A percentile compares a stretch with the other conserved stretches of the same genome.
Conservation (phyloP, 495 filamentous ascomycete genomes). For the Aspergillus sparsus region DNA sequence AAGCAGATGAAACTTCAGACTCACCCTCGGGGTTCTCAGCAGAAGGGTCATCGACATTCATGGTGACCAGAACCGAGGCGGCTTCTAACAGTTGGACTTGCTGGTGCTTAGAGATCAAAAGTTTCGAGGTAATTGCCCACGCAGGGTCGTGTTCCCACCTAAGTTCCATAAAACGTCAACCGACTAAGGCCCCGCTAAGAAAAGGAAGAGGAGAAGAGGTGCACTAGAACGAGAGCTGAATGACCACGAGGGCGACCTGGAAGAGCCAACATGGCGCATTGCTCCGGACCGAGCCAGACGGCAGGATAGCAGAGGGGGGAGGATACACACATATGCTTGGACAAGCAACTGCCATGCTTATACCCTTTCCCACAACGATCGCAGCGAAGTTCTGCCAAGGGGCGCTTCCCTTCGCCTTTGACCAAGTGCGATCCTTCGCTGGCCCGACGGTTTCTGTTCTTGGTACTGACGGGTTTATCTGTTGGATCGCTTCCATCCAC, state of each 20-base stretch:
- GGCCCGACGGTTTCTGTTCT: slow-evolving; percentile 73
- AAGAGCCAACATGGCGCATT: slow-evolving; percentile 49
- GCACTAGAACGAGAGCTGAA: slow-evolving; percentile 24
- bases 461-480: slow-evolving; percentile 57
- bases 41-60: slow-evolving; percentile 68
- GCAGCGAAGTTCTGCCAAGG: slow-evolving; percentile 84
- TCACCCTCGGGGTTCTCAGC: slow-evolving; percentile 64
- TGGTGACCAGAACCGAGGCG: slow-evolving; percentile 87
- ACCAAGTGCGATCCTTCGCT: slow-evolving; percentile 81
- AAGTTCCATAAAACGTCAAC: slow-evolving; percentile 48
- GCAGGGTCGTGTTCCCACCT: slow-evolving; percentile 99
- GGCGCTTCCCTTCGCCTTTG: slow-evolving; percentile 74
- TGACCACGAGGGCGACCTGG: slow-evolving; percentile 51
- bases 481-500: slow-evolving; percentile 27
- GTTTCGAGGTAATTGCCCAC: slow-evolving; percentile 96
- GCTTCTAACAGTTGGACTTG: slow-evolving; percentile 97
- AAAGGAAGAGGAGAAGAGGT: slow-evolving; percentile 13
- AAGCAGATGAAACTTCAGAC: slow-evolving; percentile 80
- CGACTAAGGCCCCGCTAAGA: slow-evolving; percentile 27
- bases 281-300: slow-evolving; percentile 41
- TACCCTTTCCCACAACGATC: slow-evolving; percentile 99
- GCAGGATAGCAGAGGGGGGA: slow-evolving; percentile 46
- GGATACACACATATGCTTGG: slow-evolving; percentile 98
- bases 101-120: slow-evolving; percentile 98
- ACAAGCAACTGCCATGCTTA: slow-evolving; percentile 99